A percentile compares a stretch with the other conserved stretches of the same genome.
Conservation (phyloP, 257 asterid species). For the Nicotiana undulata region DNA sequence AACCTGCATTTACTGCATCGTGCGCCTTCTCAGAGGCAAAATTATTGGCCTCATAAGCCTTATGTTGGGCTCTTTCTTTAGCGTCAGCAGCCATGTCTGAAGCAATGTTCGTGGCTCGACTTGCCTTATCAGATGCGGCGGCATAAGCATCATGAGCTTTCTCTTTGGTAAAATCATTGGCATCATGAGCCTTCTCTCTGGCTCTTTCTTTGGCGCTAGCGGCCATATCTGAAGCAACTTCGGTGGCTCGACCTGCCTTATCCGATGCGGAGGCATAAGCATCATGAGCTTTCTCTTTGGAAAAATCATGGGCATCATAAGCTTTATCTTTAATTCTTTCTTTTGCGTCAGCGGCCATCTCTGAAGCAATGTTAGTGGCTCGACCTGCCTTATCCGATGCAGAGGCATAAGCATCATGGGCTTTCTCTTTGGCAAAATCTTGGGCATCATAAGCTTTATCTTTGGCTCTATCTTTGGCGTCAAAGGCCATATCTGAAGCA, state of each 20-base stretch:
- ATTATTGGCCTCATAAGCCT: conserved; percentile 3
- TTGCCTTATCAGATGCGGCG: conserved; percentile 1
- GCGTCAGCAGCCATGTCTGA: conserved; percentile 7
- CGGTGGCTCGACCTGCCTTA: conserved; percentile 1
- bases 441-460: conserved; percentile 16
- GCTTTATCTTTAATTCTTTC: conserved; percentile 19
- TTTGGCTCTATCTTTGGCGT: conserved; percentile 16
- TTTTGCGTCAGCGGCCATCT: conserved; percentile 3
- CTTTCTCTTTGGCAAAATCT: conserved; percentile 16
- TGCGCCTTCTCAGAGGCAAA: conserved; percentile 8
- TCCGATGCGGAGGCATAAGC: conserved; percentile 11
- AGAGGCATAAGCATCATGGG: neutral
- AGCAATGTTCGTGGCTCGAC: conserved; percentile 4
- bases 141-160: conserved; percentile 14
- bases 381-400: conserved; percentile 9
- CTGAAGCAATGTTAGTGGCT: conserved; percentile 5
- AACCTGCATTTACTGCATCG: neutral
- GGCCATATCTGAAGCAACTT: conserved; percentile 6
- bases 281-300: conserved; percentile 10
- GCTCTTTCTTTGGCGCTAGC: conserved; percentile 8
- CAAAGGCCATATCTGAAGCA: neutral
- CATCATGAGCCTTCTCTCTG: conserved; percentile 8
- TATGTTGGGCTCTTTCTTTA: conserved; percentile 16
- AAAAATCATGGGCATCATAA: conserved; percentile 12
- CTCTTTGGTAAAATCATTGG: neutral